Percentiles rank a stretch among this genome's conserved stretches.
Evolutionary conservation across 106 monocot genomes (phyloP).

Genomic region (Posidonia australis): DNA sequence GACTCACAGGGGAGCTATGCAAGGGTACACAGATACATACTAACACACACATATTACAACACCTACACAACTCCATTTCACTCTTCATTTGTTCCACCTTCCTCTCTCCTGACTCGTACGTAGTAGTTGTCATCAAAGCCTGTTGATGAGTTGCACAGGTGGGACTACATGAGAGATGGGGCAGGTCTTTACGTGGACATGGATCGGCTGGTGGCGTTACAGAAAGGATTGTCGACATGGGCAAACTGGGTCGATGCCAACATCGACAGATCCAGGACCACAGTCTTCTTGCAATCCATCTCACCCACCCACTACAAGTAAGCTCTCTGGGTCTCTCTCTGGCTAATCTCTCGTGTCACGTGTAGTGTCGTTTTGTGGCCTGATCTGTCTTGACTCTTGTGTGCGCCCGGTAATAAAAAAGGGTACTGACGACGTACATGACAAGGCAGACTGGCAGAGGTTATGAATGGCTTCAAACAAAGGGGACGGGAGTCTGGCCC

Average conservation of each 20-base stretch:
- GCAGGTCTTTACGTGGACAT: slow-evolving; percentile 41
- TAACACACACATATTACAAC: too few relatives aligned
- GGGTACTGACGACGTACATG: too few relatives aligned
- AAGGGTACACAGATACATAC: slow-evolving; percentile 33
- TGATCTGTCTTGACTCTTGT: too few relatives aligned
- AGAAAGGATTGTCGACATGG: slow-evolving; percentile 73
- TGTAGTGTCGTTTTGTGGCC: not conserved
- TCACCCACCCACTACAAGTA: slow-evolving; percentile 81
- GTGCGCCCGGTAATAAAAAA: too few relatives aligned
- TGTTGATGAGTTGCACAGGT: slow-evolving; percentile 25
- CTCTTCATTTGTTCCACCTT: too few relatives aligned
- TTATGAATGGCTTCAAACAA: too few relatives aligned
- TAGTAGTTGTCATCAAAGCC: not conserved
- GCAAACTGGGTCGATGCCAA: slow-evolving; percentile 75
- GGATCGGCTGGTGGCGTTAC: slow-evolving; percentile 69
- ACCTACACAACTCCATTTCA: too few relatives aligned
- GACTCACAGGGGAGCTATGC: slow-evolving; percentile 69
- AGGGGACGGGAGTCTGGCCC: too few relatives aligned
- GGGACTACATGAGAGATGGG: slow-evolving; percentile 70
- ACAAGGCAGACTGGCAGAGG: too few relatives aligned
- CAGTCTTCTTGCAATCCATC: slow-evolving; percentile 80
- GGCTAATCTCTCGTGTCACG: not conserved
- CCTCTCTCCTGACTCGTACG: too few relatives aligned
- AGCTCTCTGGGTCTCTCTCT: not conserved
- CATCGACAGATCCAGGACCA: slow-evolving; percentile 43